phyloP scores from a whole-genome alignment of 805 yeast species.

The Sungouiella thailandica region DNA sequence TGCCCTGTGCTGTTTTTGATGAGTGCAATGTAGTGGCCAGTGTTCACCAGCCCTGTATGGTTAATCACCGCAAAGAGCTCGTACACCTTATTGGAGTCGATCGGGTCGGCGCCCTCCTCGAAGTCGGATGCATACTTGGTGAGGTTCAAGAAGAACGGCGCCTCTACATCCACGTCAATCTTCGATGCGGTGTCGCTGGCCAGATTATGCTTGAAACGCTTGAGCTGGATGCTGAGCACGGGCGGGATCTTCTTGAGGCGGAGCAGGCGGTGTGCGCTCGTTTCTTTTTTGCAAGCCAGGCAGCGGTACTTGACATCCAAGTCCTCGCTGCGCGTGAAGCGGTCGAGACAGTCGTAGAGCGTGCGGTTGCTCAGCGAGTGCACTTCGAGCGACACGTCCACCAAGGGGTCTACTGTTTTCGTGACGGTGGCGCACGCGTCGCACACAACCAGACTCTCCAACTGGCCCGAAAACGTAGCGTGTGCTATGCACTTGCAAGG shows the following conservation, averaged over 20 bases:
- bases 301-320: conserved; percentile 75
- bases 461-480: conserved; percentile 73
- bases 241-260: conserved; percentile 67
- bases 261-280: conserved; percentile 67
- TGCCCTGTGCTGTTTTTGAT: conserved; percentile 66
- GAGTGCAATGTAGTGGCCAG: conserved; percentile 89
- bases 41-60: conserved; percentile 89
- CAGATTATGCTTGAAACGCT: conserved; percentile 64
- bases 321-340: conserved; percentile 73
- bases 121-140: conserved; percentile 44
- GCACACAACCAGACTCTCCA: conserved; percentile 78
- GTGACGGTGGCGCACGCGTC: conserved; percentile 59
- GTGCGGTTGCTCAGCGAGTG: conserved; percentile 21
- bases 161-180: conserved; percentile 66
- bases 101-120: conserved; percentile 7
- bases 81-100: conserved; percentile 43
- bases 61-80: conserved; percentile 84
- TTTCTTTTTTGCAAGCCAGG: conserved; percentile 52
- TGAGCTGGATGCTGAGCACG: conserved; percentile 78
- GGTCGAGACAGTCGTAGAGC: conserved; percentile 62
- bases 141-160: conserved; percentile 73
- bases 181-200: conserved; percentile 52
- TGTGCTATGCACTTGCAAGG: conserved; percentile 78
- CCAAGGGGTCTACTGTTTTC: conserved; percentile 79
- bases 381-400: conserved; percentile 83